Evolutionary conservation across 495 filamentous ascomycete species (phyloP), one percentile per base, ranked within the genome.

Genomic region (Hypoxylon lenormandii): DNA sequence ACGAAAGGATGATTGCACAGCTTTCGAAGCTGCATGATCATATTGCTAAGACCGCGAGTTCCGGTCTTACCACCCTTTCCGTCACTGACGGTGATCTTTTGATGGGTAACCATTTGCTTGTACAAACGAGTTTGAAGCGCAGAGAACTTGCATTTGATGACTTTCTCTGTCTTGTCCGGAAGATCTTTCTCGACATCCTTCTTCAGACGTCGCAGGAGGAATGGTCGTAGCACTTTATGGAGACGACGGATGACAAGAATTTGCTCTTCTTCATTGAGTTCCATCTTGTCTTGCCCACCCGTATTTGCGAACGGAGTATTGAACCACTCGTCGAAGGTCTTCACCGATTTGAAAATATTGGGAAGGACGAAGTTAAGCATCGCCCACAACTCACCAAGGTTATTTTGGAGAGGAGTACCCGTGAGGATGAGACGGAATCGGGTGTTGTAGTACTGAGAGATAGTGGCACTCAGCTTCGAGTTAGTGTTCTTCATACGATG

Each of bases 401-500:
- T 98, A 81, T 98, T 98, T 77, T 98, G 95, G 22, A 98, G 83
- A 23, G 95, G 95, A 13, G 95, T 98, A 82, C 95, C 95, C 3
- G 95, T 98, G 72, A 98, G 85, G 77, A 98, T 98, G 55, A 98
- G 87, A 70, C 95, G 92, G 80, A 94, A 98, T 15, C 95, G 89
- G 22, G 93, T 97, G 76, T 80, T 89, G 82, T 98, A 98, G 81
- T 97, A 98, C 45, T 92, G 88, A 45, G 94, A 94, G 61, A 98
- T 88, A 1, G 94, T 97, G 72, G 89, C 92, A 80, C 92, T 97
- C 70, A 98, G 85, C 80, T 98, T 98, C 13, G 95, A 98, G 65
- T 93, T 89, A n/a, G 91, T 83, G 78, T 98, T 98, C 86, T 98
- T 98, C 95, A 98, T 98, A 73, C 95, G 93, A 79, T 98, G 95